Evolutionary conservation across 176 grass and related monocot species (phyloP).

Genomic region (Calamus simplicifolius): DNA sequence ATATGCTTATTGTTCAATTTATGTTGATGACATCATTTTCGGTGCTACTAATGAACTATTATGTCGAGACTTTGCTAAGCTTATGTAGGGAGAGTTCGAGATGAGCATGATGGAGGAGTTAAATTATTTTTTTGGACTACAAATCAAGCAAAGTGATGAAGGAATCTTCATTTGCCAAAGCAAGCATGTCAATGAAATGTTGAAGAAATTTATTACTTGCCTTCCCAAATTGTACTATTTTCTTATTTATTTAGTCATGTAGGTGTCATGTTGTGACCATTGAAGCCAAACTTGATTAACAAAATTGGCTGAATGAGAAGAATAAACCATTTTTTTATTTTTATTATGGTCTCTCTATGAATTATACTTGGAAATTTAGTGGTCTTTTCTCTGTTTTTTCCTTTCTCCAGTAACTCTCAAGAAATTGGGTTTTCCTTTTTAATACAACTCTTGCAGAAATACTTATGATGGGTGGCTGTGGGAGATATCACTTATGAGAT

Average conservation of each 20-base stretch:
- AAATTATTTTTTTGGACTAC: too few species aligned
- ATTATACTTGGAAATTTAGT: conserved; percentile 74
- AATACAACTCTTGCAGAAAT: conserved; percentile 11
- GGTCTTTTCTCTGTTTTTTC: background rate
- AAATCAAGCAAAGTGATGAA: too few species aligned
- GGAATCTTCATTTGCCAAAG: too few species aligned
- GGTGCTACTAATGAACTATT: too few species aligned
- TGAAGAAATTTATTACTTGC: too few species aligned
- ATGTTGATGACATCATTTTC: too few species aligned
- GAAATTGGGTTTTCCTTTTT: background rate
- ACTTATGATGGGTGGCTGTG: conserved; percentile 78
- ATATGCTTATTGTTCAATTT: too few species aligned
- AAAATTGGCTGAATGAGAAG: conserved; percentile 61
- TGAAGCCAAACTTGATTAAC: conserved; percentile 57
- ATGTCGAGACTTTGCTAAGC: too few species aligned
- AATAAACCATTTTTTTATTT: conserved; percentile 82
- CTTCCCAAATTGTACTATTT: background rate
- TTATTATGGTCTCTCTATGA: conserved; percentile 84
- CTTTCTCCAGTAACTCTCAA: background rate
- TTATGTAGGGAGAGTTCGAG: too few species aligned
- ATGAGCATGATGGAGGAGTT: too few species aligned
- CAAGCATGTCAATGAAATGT: too few species aligned
- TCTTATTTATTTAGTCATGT: conserved; percentile 10
- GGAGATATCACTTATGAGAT: conserved; percentile 32
- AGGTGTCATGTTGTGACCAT: conserved; percentile 79